These are phyloP conservation scores for Pezicula carpinea DNA, from an alignment of 2,329 filamentous ascomycete species.

Conservation along the genomic window DNA sequence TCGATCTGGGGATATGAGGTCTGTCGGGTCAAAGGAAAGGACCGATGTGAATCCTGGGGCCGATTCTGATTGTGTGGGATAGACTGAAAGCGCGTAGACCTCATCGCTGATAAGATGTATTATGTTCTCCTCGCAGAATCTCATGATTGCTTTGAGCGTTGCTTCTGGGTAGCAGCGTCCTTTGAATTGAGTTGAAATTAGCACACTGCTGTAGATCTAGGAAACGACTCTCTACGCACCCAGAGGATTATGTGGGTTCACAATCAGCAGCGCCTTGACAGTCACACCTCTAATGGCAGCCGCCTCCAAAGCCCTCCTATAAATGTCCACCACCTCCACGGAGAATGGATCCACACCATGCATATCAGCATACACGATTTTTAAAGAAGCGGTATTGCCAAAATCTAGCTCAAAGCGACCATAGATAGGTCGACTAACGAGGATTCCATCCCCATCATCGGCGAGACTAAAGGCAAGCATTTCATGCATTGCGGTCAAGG, in stretches of 20 bases:
- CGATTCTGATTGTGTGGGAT: conserved; percentile 26
- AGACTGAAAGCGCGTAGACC: conserved; percentile 43
- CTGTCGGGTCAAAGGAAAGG: conserved; percentile 39
- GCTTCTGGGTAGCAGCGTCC: conserved; percentile 18
- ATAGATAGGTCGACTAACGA: conserved; percentile 42
- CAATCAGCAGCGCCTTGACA: conserved; percentile 36
- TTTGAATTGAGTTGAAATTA: conserved; percentile 29
- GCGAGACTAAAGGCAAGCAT: conserved; percentile 38
- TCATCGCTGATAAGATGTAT: conserved; percentile 46
- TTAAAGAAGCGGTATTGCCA: conserved; percentile 34
- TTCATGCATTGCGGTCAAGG: conserved; percentile 36
- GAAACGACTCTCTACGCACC: conserved; percentile 17
- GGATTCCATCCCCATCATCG: conserved; percentile 39
- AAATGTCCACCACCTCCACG: conserved; percentile 27
- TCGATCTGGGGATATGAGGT: conserved; percentile 39
- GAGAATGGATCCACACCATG: conserved; percentile 33
- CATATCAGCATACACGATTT: conserved; percentile 33
- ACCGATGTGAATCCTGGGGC: conserved; percentile 39
- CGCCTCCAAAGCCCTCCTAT: conserved; percentile 32
- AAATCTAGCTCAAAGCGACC: conserved; percentile 45
- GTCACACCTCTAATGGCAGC: conserved; percentile 29
- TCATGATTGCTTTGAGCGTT: conserved; percentile 27
- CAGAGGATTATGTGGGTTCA: conserved; percentile 30
- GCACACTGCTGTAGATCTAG: conserved; percentile 28
- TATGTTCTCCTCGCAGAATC: conserved; percentile 36